Base-by-base conservation (phyloP, 805 yeast species). In the Schizosaccharomyces cryophilus region DNA sequence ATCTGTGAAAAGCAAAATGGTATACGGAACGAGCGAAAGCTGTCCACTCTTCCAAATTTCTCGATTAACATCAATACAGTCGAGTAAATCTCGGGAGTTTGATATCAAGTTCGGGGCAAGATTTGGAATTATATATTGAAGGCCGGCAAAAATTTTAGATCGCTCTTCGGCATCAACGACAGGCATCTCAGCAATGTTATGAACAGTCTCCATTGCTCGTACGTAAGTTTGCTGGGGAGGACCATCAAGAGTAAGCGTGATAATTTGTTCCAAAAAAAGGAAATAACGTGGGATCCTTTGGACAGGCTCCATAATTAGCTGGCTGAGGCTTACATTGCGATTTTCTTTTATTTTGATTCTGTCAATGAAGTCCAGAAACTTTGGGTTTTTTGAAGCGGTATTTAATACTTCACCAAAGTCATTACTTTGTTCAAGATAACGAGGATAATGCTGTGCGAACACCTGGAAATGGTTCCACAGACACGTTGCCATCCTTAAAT, bases 251-350 rank as follows among this genome's bases (percentile, higher is more conserved):
- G 60, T 38, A 19, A 56, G 45, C 2, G 26, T 17, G 9, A 35
- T 56, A 4, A 38, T 56, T 21, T 38, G 42, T 11, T 56, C 60
- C n/a, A 56, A 30, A 40, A 56, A 56, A 6, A 56, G 47, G 9
- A 42, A 56, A 40, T 56, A 56, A 4, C 60, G 38, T 17, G 60
- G 60, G 17, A 56, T 56, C 15, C 60, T 35, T 56, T 56, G 60
- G 7, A 56, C 60, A 9, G 60, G 60, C 15, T 56, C 60, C 60
- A 56, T 56, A 56, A 56, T 56, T 7, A 56, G 42, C 47, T 56
- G 47, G 21, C 42, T 56, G 3, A 56, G n/a, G 19, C 60, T 35
- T n/a, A 56, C 60, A 40, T 56, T 35, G 15, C 30, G n/a, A 17
- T 24, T 19, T 26, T 45, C 30, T 5, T 21, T 21, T 19, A 38